Percentiles rank a stretch among this genome's conserved stretches.
phyloP scores from a whole-genome alignment of 495 filamentous ascomycete species.

The Neurospora pannonica region DNA sequence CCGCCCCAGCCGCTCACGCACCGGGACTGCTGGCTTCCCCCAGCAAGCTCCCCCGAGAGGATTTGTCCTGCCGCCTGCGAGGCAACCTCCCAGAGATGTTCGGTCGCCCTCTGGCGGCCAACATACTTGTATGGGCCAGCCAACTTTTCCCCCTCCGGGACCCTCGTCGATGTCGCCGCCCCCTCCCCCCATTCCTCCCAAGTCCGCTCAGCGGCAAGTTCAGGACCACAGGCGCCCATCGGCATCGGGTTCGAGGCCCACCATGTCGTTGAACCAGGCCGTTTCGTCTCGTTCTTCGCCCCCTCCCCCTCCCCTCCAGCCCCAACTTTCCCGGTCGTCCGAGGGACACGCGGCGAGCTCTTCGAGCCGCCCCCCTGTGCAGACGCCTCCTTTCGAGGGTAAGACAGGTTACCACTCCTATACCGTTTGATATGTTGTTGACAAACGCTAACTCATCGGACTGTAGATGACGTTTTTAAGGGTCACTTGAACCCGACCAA shows the following conservation, averaged over 20 bases:
- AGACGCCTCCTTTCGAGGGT: not conserved
- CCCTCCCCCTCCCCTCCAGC: not conserved
- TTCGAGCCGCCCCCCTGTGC: not conserved
- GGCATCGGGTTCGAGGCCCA: not conserved
- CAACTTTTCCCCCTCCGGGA: not conserved
- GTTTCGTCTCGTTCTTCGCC: not conserved
- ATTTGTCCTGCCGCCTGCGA: not conserved
- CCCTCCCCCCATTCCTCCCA: not conserved
- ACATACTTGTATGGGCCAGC: not conserved
- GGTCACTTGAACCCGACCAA: slow-evolving; percentile 10
- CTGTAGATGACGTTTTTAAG: not conserved
- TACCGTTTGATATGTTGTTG: not conserved
- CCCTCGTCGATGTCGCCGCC: not conserved
- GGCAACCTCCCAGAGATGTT: not conserved
- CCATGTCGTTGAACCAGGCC: not conserved
- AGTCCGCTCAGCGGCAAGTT: not conserved
- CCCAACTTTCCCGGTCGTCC: not conserved
- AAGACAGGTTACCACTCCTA: not conserved
- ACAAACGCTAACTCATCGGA: not conserved
- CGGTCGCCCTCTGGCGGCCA: not conserved
- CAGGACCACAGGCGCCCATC: not conserved
- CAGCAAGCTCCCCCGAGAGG: not conserved
- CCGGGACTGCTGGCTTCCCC: not conserved
- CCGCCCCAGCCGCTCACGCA: not conserved
- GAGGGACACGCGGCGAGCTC: not conserved